Base-by-base conservation (phyloP, 352 stramenopile genomes). In the Phytophthora citrophthora region DNA sequence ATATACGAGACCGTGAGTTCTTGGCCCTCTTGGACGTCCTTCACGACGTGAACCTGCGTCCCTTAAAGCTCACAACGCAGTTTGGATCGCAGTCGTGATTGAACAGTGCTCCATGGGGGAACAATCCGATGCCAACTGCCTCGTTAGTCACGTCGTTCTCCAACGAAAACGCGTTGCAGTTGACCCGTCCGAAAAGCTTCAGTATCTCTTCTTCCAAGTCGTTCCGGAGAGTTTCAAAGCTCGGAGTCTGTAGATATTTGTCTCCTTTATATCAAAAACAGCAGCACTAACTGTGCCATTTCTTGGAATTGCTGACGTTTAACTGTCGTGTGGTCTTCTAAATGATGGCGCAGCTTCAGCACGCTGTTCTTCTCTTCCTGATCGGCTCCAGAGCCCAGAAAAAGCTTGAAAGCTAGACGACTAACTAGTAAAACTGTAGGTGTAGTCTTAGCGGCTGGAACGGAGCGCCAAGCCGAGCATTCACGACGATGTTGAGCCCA, bases 101-200 rank as follows among this genome's bases (percentile, higher is more conserved):
- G 24, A 91, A 85, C 29, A 93, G 65, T 32, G 86, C 76, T 27
- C 80, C 81, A 6, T 81, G 27, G 0, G 79, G 80, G 54, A 87
- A 93, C 44, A 94, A 54, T 0, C 83, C 86, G 48, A 94, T 78
- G 26, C 83, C 86, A 8, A 88, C 52, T n/a, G 69, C 68, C 27
- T 68, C 62, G 24, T 79, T 76, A 20, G 75, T 71, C 39, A 77
- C 27, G 29, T 76, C 73, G 24, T 86, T 80, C 20, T 68, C 78
- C 8, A 94, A 56, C 4, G 86, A 88, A 54, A 94, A 94, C 6
- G 80, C 86, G 52, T 94, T 94, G 77, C 86, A 94, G 52, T 91
- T 90, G 59, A 94, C 65, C 20, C 75, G 81, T 45, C 76, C 79
- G 48, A 94, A 91, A 39, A 93, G 69, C 53, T 76, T 45, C 46